Conservation (phyloP, 176 grass and related monocot genomes). For the Carex parvula region DNA sequence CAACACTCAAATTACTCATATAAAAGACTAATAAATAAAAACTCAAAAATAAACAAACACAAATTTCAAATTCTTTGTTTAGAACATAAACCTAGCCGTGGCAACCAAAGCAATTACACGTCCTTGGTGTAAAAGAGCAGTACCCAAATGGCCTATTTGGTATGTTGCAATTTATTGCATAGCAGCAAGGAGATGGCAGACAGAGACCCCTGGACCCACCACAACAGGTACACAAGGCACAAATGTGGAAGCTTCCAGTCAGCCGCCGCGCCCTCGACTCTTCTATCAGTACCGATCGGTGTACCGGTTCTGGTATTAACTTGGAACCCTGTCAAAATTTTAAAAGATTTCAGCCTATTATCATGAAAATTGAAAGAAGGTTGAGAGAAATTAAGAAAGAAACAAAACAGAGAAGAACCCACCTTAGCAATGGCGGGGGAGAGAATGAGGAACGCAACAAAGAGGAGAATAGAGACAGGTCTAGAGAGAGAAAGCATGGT, state of each 20-base stretch:
- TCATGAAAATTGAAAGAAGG: neutral
- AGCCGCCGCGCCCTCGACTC: constrained; percentile 37
- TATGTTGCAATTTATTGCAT: constrained; percentile 92
- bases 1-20: constrained; percentile 23
- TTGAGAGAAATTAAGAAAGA: neutral
- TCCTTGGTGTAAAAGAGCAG: constrained; percentile 69
- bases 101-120: constrained; percentile 81
- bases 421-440: constrained; percentile 16
- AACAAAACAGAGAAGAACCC: neutral
- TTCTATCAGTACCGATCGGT: constrained; percentile 31
- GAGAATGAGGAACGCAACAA: constrained; percentile 15
- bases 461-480: constrained; percentile 5
- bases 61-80: constrained; percentile 23
- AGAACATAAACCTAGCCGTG: constrained; percentile 46
- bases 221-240: constrained; percentile 78
- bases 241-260: constrained; percentile 63
- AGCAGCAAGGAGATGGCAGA: constrained; percentile 85
- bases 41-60: constrained; percentile 29
- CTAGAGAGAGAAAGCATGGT: constrained; percentile 34
- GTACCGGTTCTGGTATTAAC: neutral
- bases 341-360: neutral
- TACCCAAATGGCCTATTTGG: constrained; percentile 81
- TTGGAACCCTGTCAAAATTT: constrained; percentile 6
- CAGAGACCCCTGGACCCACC: constrained; percentile 60
- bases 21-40: constrained; percentile 19